phyloP scores from a whole-genome alignment of 2,329 filamentous ascomycete genomes.

The Penicillium sp. region DNA sequence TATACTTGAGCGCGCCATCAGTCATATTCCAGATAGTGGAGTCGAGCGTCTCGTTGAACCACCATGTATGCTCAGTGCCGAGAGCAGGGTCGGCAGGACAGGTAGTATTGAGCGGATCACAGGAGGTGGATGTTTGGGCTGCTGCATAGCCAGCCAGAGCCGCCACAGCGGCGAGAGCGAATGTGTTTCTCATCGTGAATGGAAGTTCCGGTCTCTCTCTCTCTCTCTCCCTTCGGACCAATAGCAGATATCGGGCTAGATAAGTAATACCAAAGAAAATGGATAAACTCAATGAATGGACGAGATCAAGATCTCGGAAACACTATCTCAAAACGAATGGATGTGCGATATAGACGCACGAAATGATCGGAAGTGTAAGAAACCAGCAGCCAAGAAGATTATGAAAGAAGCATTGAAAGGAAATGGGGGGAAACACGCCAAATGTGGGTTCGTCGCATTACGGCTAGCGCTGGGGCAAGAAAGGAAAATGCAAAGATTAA shows the following conservation, averaged over 20 bases:
- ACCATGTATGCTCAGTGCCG: constrained; percentile 58
- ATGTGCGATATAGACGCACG: constrained; percentile 30
- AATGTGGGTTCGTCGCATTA: constrained; percentile 13
- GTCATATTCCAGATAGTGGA: constrained; percentile 66
- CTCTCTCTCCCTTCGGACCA: background rate
- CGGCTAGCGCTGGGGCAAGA: constrained; percentile 6
- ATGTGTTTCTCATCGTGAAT: constrained; percentile 30
- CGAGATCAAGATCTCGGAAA: constrained; percentile 21
- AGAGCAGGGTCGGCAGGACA: constrained; percentile 74
- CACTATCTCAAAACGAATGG: constrained; percentile 25
- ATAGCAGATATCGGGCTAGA: background rate
- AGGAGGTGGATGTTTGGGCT: constrained; percentile 75
- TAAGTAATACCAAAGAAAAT: background rate
- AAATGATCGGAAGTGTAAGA: constrained; percentile 18
- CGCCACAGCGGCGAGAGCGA: constrained; percentile 28
- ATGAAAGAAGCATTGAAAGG: constrained; percentile 1
- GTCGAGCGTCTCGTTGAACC: constrained; percentile 64
- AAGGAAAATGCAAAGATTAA: background rate
- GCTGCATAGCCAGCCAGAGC: constrained; percentile 29
- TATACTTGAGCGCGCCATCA: constrained; percentile 63
- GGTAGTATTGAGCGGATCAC: constrained; percentile 70
- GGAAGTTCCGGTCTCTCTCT: background rate
- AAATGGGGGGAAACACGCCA: constrained; percentile 7
- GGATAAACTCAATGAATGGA: constrained; percentile 14
- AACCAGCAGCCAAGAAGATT: constrained; percentile 17